Base-by-base conservation (phyloP, 371 early-diverging fungal species). In the Synchytrium microbalum region DNA sequence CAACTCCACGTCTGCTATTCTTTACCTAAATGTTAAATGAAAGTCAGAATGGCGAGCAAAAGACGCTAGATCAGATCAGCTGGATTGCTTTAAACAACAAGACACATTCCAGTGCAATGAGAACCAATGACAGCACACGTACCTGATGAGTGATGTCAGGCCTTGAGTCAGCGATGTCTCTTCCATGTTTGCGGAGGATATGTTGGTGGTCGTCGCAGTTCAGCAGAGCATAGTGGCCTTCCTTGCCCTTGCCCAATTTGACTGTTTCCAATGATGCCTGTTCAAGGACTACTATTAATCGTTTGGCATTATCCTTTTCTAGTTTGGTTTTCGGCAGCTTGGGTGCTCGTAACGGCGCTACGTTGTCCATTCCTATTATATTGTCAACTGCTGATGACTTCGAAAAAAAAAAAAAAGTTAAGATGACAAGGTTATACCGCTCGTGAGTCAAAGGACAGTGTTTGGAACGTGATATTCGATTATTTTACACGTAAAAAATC, bases 71-170 rank as follows among this genome's bases (percentile, higher is more conserved):
- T n/a, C n/a, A n/a, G n/a, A n/a, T n/a, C n/a, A n/a, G n/a, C n/a
- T n/a, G n/a, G n/a, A n/a, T n/a, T n/a, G n/a, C n/a, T n/a, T n/a
- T n/a, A n/a, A n/a, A n/a, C n/a, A n/a, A n/a, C n/a, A n/a, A n/a
- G n/a, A n/a, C n/a, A 26, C 56, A 56, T 24, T 5, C 24, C 19
- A 54, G 25, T 61, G 26, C 14, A 53, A 27, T 51, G 31, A 24
- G 16, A 27, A 13, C 63, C 1, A 71, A 14, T 59, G 55, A 26
- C 33, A 30, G 63, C 61, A 26, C 28, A 0, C 56, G 65, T 80
- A 88, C 89, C 80, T 94, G 98, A 76, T 96, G 98, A 16, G 94
- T 89, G 64, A 98, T 98, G 75, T 98, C 98, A 8, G 98, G 98
- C 38, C 98, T 81, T 68, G 86, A 87, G 68, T 89, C 90, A 26